Evolutionary conservation across 345 rosid species (phyloP).

Genomic region (Salix purpurea): DNA sequence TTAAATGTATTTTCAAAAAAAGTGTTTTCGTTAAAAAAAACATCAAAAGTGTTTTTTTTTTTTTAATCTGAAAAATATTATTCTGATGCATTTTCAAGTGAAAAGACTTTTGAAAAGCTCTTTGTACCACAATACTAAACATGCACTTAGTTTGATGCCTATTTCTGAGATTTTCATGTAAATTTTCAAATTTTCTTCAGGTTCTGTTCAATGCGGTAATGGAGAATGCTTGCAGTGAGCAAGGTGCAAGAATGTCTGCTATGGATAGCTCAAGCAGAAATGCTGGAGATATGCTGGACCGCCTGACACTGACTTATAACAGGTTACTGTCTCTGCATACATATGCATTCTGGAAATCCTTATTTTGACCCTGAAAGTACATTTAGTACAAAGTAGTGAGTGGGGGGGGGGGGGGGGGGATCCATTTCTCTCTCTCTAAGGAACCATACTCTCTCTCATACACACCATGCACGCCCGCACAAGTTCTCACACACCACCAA

Average conservation of each 20-base stretch:
- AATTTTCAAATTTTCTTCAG: slow-evolving; percentile 28
- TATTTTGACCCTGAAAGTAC: not conserved
- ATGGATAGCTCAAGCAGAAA: slow-evolving; percentile 99
- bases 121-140: too few relatives aligned
- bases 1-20: too few relatives aligned
- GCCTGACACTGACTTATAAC: slow-evolving; percentile 46
- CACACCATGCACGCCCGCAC: too few relatives aligned
- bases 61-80: too few relatives aligned
- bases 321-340: slow-evolving; percentile 32
- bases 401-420: not conserved
- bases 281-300: slow-evolving; percentile 98
- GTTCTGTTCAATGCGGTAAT: slow-evolving; percentile 86
- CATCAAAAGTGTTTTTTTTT: too few relatives aligned
- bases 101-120: too few relatives aligned
- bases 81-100: too few relatives aligned
- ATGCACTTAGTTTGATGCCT: not conserved
- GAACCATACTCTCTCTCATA: too few relatives aligned
- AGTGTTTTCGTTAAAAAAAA: too few relatives aligned
- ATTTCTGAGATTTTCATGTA: not conserved
- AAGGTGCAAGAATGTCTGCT: slow-evolving; percentile 39
- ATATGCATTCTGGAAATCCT: not conserved
- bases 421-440: too few relatives aligned
- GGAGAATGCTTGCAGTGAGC: slow-evolving; percentile 57
- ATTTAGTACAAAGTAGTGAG: not conserved
- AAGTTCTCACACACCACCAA: too few relatives aligned